phyloP scores from a whole-genome alignment of 148 eudicot species.

The Heliamphora exappendiculata region DNA sequence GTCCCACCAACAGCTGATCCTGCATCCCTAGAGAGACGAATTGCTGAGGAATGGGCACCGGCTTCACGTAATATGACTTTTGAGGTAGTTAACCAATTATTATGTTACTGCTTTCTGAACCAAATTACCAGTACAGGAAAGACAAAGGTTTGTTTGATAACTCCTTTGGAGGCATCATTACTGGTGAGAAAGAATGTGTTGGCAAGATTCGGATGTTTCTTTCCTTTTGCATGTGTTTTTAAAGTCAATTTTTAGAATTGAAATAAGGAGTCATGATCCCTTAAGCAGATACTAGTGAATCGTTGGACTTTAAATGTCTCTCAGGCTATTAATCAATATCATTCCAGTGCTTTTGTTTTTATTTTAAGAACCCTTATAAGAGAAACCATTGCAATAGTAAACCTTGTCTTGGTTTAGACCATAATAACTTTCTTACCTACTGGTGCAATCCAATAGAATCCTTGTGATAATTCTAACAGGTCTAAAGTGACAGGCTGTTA shows the following conservation, averaged over 20 bases:
- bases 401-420: neutral
- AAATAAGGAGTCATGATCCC: neutral
- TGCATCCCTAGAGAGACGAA: conserved; percentile 56
- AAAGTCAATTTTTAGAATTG: neutral
- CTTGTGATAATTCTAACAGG: neutral
- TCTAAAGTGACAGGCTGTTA: neutral
- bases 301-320: neutral
- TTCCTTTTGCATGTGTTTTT: neutral
- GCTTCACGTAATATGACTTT: conserved; percentile 90
- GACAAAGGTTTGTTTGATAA: neutral
- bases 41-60: conserved; percentile 97
- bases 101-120: conserved; percentile 3
- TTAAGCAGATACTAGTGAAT: neutral
- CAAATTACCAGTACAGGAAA: neutral
- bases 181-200: neutral
- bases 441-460: neutral
- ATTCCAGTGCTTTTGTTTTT: neutral
- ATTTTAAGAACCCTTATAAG: neutral
- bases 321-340: neutral
- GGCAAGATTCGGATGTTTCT: neutral
- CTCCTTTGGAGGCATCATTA: neutral
- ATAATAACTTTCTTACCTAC: neutral
- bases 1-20: conserved; percentile 83
- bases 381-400: neutral
- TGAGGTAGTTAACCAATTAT: conserved; percentile 43